Evolutionary conservation across 768 basidiomycete species (phyloP).

Genomic region (Lactarius deliciosus): DNA sequence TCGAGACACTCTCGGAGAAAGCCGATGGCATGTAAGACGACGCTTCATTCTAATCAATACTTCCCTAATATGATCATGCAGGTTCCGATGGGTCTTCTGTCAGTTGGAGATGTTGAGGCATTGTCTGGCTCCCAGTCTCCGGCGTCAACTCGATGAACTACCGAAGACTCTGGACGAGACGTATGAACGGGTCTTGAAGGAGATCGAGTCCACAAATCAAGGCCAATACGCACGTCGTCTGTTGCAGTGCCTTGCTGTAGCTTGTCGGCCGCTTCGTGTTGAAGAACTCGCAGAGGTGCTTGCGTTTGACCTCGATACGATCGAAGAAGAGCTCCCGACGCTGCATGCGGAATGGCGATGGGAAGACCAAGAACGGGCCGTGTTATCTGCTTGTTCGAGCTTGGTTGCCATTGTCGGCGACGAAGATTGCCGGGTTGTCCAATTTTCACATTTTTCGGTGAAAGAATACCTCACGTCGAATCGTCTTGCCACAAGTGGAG

Average conservation of each 20-base stretch:
- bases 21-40: neutral
- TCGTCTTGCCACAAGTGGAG: neutral
- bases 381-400: neutral
- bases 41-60: neutral
- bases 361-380: neutral
- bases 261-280: neutral
- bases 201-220: neutral
- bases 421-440: neutral
- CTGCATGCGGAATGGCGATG: neutral
- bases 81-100: neutral
- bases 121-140: neutral
- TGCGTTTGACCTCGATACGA: neutral
- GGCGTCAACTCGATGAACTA: neutral
- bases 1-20: neutral
- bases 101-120: neutral
- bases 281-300: neutral
- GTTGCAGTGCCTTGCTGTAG: neutral
- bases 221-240: neutral
- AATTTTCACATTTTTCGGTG: neutral
- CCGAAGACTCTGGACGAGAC: neutral
- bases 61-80: neutral
- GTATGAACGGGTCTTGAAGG: neutral
- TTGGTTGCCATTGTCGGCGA: neutral
- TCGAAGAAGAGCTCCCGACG: neutral
- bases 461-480: neutral